Evolutionary conservation across 306 rosid genomes (phyloP).

Genomic region (Sophora flavescens): DNA sequence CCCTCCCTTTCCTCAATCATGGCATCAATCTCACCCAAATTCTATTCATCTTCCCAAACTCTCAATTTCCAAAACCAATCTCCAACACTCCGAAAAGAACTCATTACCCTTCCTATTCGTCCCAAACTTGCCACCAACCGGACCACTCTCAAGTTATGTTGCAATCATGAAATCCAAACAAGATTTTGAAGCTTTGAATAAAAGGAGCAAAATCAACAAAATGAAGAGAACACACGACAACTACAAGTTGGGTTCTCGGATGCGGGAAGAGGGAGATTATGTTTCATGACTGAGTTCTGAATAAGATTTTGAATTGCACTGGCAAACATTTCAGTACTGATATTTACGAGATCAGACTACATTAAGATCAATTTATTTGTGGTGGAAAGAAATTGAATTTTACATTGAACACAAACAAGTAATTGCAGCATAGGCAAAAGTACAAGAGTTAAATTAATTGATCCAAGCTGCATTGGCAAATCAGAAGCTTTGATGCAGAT

Average conservation of each 20-base stretch:
- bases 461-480: conserved; percentile 35
- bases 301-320: too few species aligned
- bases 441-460: conserved; percentile 12
- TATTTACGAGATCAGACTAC: too few species aligned
- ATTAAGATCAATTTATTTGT: too few species aligned
- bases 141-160: neutral
- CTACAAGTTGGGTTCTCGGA: neutral
- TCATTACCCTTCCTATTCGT: conserved; percentile 49
- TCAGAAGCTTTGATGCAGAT: conserved; percentile 76
- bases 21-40: conserved; percentile 80
- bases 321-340: too few species aligned
- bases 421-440: conserved; percentile 21
- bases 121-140: conserved; percentile 40
- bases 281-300: neutral
- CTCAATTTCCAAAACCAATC: conserved; percentile 56
- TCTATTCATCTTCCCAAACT: conserved; percentile 71
- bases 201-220: neutral
- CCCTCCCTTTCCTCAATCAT: neutral
- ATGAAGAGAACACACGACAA: neutral
- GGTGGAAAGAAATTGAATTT: too few species aligned
- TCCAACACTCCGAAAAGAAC: conserved; percentile 44
- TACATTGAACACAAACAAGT: too few species aligned
- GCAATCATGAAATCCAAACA: too few species aligned
- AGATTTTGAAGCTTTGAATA: too few species aligned
- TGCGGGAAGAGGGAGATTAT: neutral